Conservation (phyloP, 352 stramenopile genomes). For the Nothophytophthora sp. region DNA sequence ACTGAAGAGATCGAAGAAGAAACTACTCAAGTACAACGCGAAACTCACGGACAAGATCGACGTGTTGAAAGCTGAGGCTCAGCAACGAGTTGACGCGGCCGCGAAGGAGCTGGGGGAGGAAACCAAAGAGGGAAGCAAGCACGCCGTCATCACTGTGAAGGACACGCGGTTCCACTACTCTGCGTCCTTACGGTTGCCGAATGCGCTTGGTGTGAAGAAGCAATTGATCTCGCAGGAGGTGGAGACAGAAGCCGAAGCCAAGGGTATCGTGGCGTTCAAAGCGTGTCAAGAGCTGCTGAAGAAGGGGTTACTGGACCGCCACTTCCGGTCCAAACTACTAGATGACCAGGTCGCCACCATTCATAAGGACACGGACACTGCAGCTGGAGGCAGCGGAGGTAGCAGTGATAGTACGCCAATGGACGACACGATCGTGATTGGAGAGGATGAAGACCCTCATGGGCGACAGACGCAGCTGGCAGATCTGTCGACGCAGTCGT, state of each 20-base stretch:
- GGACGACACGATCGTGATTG: constrained; percentile 42
- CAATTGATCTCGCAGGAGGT: constrained; percentile 70
- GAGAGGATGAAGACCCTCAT: constrained; percentile 22
- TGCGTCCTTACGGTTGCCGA: constrained; percentile 63
- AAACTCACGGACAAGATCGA: constrained; percentile 85
- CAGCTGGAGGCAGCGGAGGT: constrained; percentile 1
- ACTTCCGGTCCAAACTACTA: constrained; percentile 72
- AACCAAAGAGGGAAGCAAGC: constrained; percentile 17
- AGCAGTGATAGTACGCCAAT: constrained; percentile 3
- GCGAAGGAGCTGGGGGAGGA: constrained; percentile 12
- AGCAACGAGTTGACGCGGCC: constrained; percentile 30
- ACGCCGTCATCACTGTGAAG: constrained; percentile 3
- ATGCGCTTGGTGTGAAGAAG: constrained; percentile 60
- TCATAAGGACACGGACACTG: constrained; percentile 24
- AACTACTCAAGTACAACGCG: constrained; percentile 76
- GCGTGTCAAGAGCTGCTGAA: constrained; percentile 75
- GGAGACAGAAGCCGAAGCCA: constrained; percentile 56
- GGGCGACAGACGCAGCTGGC: constrained; percentile 28
- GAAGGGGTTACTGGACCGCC: constrained; percentile 62
- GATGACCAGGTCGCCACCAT: constrained; percentile 47
- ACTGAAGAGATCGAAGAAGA: constrained; percentile 69
- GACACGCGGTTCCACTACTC: constrained; percentile 56
- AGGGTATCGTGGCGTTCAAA: constrained; percentile 84
- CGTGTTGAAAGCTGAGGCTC: constrained; percentile 45
- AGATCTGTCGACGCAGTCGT: constrained; percentile 81